Percentiles rank a stretch among this genome's conserved stretches.
These are phyloP conservation scores for Dryadomyces quercus-mongolicae DNA, from an alignment of 2,329 filamentous ascomycete genomes.

Conservation along the genomic window DNA sequence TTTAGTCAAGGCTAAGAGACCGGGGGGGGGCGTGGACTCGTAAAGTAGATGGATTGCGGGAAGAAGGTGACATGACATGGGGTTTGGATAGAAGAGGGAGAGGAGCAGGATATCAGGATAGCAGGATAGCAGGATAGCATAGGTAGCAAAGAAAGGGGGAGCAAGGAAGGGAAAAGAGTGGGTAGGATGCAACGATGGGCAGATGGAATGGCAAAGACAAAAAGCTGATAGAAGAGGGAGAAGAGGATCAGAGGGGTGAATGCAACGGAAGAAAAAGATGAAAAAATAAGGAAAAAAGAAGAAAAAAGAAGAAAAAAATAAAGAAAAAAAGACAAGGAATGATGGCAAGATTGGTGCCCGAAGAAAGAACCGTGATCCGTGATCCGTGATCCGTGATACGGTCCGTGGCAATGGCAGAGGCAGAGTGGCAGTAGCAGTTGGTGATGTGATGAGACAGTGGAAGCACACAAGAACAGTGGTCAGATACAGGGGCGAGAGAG, in stretches of 20 bases:
- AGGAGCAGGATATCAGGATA: neutral
- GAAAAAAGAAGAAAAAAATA: too few relatives aligned
- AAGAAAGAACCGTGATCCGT: neutral
- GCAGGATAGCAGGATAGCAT: neutral
- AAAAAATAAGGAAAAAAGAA: too few relatives aligned
- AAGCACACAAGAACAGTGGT: neutral
- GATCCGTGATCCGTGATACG: neutral
- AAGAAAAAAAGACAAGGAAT: too few relatives aligned
- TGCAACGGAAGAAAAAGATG: too few relatives aligned
- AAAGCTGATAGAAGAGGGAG: neutral
- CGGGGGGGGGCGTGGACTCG: neutral
- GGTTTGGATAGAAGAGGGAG: neutral
- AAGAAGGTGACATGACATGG: neutral
- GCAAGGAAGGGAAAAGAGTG: too few relatives aligned
- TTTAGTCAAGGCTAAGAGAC: slow-evolving; percentile 1
- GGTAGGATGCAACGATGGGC: neutral
- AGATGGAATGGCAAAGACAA: neutral
- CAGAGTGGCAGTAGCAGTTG: too few relatives aligned
- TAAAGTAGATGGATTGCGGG: neutral
- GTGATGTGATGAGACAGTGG: neutral
- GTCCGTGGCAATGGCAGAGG: too few relatives aligned
- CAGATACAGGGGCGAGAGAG: neutral
- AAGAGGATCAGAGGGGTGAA: too few relatives aligned
- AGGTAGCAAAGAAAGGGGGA: too few relatives aligned
- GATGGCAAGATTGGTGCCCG: slow-evolving; percentile 5